Conservation (phyloP, 2,329 filamentous ascomycete genomes). For the Neoarthrinium moseri region DNA sequence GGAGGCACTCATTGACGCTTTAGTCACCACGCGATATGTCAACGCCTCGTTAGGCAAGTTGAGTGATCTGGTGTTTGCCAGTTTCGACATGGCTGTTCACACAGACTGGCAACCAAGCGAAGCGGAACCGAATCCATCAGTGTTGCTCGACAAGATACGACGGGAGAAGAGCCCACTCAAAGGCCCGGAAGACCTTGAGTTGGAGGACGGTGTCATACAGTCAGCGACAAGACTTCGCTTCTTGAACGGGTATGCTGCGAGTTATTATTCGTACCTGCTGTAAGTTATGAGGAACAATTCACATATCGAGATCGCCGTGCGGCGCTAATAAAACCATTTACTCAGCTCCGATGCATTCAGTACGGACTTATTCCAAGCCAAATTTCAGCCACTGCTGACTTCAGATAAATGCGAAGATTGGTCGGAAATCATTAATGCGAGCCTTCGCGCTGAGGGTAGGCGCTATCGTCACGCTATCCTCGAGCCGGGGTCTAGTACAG, state of each 20-base stretch:
- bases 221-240: not conserved
- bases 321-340: not conserved
- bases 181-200: not conserved
- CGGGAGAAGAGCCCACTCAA: not conserved
- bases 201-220: not conserved
- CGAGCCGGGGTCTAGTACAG: constrained; percentile 2
- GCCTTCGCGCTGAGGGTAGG: not conserved
- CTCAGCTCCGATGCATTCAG: constrained; percentile 1
- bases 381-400: not conserved
- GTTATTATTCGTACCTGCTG: constrained; percentile 1
- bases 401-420: not conserved
- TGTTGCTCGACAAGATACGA: not conserved
- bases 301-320: not conserved
- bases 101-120: not conserved
- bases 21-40: not conserved
- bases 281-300: not conserved
- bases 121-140: not conserved
- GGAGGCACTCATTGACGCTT: not conserved
- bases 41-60: not conserved
- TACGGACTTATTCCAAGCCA: constrained; percentile 1
- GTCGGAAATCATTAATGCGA: not conserved
- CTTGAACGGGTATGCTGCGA: not conserved
- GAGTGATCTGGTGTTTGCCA: constrained; percentile 1
- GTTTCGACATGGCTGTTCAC: not conserved
- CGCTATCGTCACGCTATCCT: constrained; percentile 2